Percentiles rank a stretch among this genome's conserved stretches.
Conservation (phyloP, 177 flowering plant genomes). For the Vitis hybrid region DNA sequence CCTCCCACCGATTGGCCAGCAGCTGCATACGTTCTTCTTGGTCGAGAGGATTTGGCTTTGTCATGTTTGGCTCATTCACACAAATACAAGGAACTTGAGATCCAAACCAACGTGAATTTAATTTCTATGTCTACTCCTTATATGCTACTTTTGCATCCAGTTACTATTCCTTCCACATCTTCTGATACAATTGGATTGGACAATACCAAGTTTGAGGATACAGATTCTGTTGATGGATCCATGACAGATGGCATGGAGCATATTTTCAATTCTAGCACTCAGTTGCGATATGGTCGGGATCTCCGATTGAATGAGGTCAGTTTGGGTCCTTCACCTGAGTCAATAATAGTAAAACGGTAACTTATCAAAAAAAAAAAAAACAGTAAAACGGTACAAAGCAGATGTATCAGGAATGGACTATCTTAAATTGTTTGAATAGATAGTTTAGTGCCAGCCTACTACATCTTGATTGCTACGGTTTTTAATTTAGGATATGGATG, state of each 20-base stretch:
- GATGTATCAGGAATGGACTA: background rate
- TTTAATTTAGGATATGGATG: too few species aligned
- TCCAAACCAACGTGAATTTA: slow-evolving; percentile 40
- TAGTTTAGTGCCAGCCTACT: background rate
- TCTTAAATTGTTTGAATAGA: background rate
- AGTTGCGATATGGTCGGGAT: slow-evolving; percentile 89
- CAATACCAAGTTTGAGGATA: slow-evolving; percentile 60
- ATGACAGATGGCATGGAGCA: slow-evolving; percentile 96
- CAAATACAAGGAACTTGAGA: slow-evolving; percentile 48
- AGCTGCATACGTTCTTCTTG: slow-evolving; percentile 94
- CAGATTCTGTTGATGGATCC: slow-evolving; percentile 74
- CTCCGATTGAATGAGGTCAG: slow-evolving; percentile 92
- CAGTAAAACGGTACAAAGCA: background rate
- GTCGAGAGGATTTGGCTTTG: slow-evolving; percentile 91
- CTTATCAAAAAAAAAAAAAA: too few species aligned
- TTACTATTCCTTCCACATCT: slow-evolving; percentile 68
- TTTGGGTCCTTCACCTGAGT: background rate
- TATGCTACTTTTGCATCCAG: slow-evolving; percentile 86
- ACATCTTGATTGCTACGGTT: background rate
- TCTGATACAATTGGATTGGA: slow-evolving; percentile 66
- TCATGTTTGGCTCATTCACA: slow-evolving; percentile 40
- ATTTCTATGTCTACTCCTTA: slow-evolving; percentile 84
- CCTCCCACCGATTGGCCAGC: slow-evolving; percentile 96
- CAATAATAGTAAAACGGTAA: background rate
- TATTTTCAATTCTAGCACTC: slow-evolving; percentile 83